Evolutionary conservation across 2,329 filamentous ascomycete species (phyloP).

Genomic region (Didymella pomorum): DNA sequence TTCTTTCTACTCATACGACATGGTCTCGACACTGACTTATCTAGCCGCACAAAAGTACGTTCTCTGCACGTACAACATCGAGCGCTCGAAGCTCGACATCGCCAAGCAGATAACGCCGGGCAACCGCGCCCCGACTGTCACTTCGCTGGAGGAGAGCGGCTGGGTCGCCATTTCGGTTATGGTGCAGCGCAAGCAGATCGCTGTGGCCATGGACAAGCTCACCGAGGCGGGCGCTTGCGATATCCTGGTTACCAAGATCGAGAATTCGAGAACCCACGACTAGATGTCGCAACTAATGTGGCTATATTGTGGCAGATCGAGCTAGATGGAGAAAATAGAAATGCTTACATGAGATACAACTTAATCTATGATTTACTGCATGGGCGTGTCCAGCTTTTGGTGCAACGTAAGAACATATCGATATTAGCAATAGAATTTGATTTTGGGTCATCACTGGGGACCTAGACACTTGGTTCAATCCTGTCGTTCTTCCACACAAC

Average conservation of each 20-base stretch:
- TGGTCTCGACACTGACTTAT: slow-evolving; percentile 18
- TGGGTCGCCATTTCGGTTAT: slow-evolving; percentile 97
- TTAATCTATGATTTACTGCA: not conserved
- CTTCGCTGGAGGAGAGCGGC: slow-evolving; percentile 82
- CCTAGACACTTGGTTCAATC: no score
- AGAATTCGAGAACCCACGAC: slow-evolving; percentile 67
- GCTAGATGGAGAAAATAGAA: not conserved
- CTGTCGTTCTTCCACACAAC: no score
- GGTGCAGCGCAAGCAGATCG: slow-evolving; percentile 88
- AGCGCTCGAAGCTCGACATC: slow-evolving; percentile 70
- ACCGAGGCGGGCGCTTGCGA: slow-evolving; percentile 79
- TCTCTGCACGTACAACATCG: slow-evolving; percentile 95
- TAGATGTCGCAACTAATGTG: not conserved
- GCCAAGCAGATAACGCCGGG: slow-evolving; percentile 86
- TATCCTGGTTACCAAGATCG: slow-evolving; percentile 84
- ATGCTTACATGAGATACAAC: not conserved
- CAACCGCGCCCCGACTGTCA: slow-evolving; percentile 91
- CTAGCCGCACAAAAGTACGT: slow-evolving; percentile 87
- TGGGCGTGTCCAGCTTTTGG: not conserved
- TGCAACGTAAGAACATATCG: not conserved
- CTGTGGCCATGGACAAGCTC: slow-evolving; percentile 85
- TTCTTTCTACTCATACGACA: not conserved
- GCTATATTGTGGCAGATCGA: not conserved
- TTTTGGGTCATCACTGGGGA: no score
- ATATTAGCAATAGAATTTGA: not conserved